Percentiles rank a stretch among this genome's conserved stretches.
Evolutionary conservation across 139 green algal species (phyloP).

Genomic region (Chloropicon primus): DNA sequence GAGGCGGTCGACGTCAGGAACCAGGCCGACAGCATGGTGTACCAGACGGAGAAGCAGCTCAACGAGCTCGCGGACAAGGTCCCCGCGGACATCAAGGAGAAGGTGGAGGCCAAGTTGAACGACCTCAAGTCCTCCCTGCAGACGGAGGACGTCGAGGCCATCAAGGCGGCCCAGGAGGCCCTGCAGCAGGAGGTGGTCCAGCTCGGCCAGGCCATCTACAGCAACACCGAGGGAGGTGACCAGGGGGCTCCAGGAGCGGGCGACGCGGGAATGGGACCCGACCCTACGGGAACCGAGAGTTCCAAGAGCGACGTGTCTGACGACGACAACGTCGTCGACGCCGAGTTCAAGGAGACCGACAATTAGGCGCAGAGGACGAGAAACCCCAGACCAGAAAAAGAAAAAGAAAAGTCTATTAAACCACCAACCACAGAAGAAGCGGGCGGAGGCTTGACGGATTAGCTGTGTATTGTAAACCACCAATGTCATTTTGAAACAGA

Average conservation of each 20-base stretch:
- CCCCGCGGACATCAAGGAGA: conserved; percentile 59
- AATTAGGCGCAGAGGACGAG: too few relatives aligned
- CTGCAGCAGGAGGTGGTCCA: conserved; percentile 50
- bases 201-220: conserved; percentile 15
- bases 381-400: too few relatives aligned
- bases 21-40: conserved; percentile 47
- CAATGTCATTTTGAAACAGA: too few relatives aligned
- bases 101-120: conserved; percentile 70
- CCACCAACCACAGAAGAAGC: too few relatives aligned
- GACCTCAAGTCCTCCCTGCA: conserved; percentile 50
- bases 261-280: conserved; percentile 12
- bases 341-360: conserved; percentile 75
- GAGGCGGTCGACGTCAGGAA: conserved; percentile 94
- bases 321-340: conserved; percentile 88
- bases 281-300: conserved; percentile 17
- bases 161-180: conserved; percentile 77
- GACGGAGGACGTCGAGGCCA: conserved; percentile 53
- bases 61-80: conserved; percentile 94
- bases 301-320: conserved; percentile 17
- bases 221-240: background rate
- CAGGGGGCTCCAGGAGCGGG: conserved; percentile 2
- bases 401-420: too few relatives aligned
- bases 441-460: too few relatives aligned
- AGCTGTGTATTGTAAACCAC: too few relatives aligned
- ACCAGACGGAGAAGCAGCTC: conserved; percentile 91